Percentiles rank a stretch among this genome's conserved stretches.
Conservation (phyloP, 2,329 filamentous ascomycete genomes). For the Amphichorda felina region DNA sequence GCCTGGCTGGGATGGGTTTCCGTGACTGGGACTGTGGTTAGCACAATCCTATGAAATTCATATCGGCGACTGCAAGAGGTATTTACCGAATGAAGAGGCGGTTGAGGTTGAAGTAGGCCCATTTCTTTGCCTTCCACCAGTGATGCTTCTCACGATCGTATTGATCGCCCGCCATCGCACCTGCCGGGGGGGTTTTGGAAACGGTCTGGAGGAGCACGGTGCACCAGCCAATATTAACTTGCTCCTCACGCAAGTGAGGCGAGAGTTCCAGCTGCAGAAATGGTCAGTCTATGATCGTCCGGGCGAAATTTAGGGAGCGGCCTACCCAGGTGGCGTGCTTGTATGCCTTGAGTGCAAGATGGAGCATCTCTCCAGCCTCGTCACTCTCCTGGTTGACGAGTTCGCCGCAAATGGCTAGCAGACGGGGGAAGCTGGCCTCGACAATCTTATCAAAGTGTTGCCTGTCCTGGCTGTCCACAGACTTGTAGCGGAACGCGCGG, state of each 20-base stretch:
- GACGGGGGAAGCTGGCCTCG: slow-evolving; percentile 76
- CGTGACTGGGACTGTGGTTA: slow-evolving; percentile 50
- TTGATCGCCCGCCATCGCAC: slow-evolving; percentile 70
- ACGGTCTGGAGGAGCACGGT: slow-evolving; percentile 88
- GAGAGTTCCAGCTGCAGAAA: slow-evolving; percentile 68
- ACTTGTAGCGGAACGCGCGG: slow-evolving; percentile 89
- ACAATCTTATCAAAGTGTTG: slow-evolving; percentile 92
- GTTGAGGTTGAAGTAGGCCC: slow-evolving; percentile 97
- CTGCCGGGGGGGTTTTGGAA: slow-evolving; percentile 69
- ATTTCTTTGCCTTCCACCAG: slow-evolving; percentile 99
- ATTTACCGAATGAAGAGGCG: slow-evolving; percentile 78
- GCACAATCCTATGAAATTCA: no score
- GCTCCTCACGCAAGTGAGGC: slow-evolving; percentile 62
- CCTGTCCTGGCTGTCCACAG: slow-evolving; percentile 60
- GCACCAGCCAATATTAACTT: slow-evolving; percentile 89
- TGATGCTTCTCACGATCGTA: slow-evolving; percentile 87
- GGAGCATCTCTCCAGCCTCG: slow-evolving; percentile 93
- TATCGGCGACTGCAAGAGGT: neutral
- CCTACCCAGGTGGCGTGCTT: slow-evolving; percentile 92
- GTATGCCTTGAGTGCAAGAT: slow-evolving; percentile 89
- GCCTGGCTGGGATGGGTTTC: slow-evolving; percentile 67
- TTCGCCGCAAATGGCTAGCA: slow-evolving; percentile 78
- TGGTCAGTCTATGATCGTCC: slow-evolving; percentile 12
- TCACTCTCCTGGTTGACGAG: slow-evolving; percentile 83
- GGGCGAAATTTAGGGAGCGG: neutral